Percentiles rank a stretch among this genome's conserved stretches.
Conservation (phyloP, 2,329 filamentous ascomycete genomes). For the Lasiodiplodia citricola region DNA sequence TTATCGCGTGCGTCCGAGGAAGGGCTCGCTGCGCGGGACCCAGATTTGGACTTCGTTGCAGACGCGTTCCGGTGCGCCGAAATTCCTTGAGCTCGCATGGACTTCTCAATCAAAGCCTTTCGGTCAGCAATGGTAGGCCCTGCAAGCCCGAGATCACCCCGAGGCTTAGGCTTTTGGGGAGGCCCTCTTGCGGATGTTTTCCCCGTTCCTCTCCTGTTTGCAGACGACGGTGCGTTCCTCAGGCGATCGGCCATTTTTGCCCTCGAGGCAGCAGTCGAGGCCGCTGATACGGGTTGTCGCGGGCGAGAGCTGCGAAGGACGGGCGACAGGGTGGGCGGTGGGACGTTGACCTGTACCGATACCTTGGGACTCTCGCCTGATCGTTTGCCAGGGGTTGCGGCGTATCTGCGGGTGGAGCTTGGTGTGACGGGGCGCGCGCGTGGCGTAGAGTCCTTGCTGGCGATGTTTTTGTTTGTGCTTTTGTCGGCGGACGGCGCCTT, state of each 20-base stretch:
- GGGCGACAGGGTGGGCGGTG: conserved; percentile 30
- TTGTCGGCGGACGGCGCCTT: conserved; percentile 36
- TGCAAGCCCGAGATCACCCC: conserved; percentile 14
- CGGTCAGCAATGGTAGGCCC: conserved; percentile 22
- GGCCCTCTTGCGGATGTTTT: background rate
- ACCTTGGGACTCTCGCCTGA: conserved; percentile 19
- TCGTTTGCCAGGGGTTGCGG: conserved; percentile 24
- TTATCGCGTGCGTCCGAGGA: conserved; percentile 4
- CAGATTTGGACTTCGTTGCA: background rate
- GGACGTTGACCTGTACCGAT: conserved; percentile 28
- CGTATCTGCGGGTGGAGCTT: conserved; percentile 39
- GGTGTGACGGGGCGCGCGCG: conserved; percentile 27
- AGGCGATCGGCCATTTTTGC: conserved; percentile 25
- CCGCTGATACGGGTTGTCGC: conserved; percentile 30
- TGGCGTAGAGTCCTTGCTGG: conserved; percentile 28
- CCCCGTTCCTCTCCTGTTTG: conserved; percentile 1
- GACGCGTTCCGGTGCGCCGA: conserved; percentile 3
- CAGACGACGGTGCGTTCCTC: conserved; percentile 9
- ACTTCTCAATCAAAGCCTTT: conserved; percentile 24
- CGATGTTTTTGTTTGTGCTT: background rate
- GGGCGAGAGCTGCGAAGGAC: conserved; percentile 32
- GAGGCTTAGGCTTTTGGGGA: conserved; percentile 17
- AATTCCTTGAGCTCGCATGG: conserved; percentile 22
- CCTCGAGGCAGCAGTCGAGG: conserved; percentile 29
- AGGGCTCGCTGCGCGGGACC: conserved; percentile 19